These are phyloP conservation scores for Haplosporangium sp. DNA, from an alignment of 371 early-diverging fungal genomes.

Conservation along the genomic window DNA sequence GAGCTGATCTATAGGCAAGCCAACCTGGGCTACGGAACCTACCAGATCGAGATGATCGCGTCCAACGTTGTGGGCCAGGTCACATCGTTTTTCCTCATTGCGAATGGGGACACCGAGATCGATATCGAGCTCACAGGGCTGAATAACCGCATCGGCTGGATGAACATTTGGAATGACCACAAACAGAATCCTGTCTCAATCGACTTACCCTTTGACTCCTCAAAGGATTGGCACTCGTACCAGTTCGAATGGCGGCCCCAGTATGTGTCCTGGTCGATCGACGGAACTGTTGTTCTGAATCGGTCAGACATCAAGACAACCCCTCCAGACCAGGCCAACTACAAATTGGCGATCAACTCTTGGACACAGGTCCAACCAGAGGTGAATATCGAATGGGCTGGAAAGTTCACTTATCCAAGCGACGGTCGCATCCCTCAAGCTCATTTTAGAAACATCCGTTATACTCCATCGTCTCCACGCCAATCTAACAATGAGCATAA, in stretches of 20 bases:
- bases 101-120: conserved; percentile 44
- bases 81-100: conserved; percentile 47
- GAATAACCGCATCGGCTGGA: conserved; percentile 35
- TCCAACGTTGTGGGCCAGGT: conserved; percentile 46
- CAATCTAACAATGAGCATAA: neutral
- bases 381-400: conserved; percentile 47
- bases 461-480: conserved; percentile 1
- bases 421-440: conserved; percentile 31
- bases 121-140: conserved; percentile 51
- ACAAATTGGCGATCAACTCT: conserved; percentile 48
- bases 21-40: conserved; percentile 41
- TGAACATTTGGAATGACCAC: conserved; percentile 39
- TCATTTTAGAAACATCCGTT: conserved; percentile 32
- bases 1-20: conserved; percentile 28
- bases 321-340: conserved; percentile 24
- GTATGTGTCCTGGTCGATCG: conserved; percentile 35
- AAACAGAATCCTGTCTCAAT: conserved; percentile 41
- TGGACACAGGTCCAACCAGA: conserved; percentile 50
- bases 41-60: conserved; percentile 47
- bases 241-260: conserved; percentile 38
- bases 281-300: conserved; percentile 37
- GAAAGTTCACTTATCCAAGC: conserved; percentile 34
- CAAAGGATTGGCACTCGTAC: conserved; percentile 38
- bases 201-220: conserved; percentile 33
- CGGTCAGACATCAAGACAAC: conserved; percentile 36